Base-by-base conservation (phyloP, 208 protist genomes). In the Trypanosoma brucei region DNA sequence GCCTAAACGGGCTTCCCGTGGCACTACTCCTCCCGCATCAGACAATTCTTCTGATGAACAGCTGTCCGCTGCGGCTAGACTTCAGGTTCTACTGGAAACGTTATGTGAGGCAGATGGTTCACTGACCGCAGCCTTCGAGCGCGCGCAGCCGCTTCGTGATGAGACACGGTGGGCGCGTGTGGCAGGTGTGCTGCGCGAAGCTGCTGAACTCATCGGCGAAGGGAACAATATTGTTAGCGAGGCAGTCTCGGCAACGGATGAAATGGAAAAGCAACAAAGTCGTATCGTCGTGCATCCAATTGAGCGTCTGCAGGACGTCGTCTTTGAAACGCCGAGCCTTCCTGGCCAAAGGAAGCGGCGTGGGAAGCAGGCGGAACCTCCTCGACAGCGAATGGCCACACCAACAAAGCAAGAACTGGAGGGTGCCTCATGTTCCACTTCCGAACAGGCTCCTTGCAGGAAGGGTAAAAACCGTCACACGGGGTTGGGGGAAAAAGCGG, bases 101-200 rank as follows among this genome's bases (percentile, higher is more conserved):
- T 22, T 22, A 22, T 22, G 22, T 22, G 22, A 22, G 22, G 22
- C 22, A 22, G 22, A 22, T 22, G 22, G 22, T 22, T 22, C 22
- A 22, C 22, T 22, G 22, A 22, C 22, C 22, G 22, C 22, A 22
- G 22, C 45, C 9, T n/a, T 60, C 1, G 45, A 55, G 39, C 53
- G 44, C 6, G 50, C 50, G 22, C 3, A 13, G 2, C 31, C 50
- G 42, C 40, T 66, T 7, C 33, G 42, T 34, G 40, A 31, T n/a
- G 22, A 4, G 40, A 49, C 31, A 31, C 49, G 61, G 36, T 68
- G 62, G 62, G 45, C 45, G 2, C 55, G 54, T 36, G 30, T 68
- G 8, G 2, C 31, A 3, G 35, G 44, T 0, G 45, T 36, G 42
- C 44, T 68, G 0, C 30, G 30, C 22, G 44, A 60, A 3, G 49